Conservation (phyloP, 2,329 filamentous ascomycete species). For the Calonectria fujianensis region DNA sequence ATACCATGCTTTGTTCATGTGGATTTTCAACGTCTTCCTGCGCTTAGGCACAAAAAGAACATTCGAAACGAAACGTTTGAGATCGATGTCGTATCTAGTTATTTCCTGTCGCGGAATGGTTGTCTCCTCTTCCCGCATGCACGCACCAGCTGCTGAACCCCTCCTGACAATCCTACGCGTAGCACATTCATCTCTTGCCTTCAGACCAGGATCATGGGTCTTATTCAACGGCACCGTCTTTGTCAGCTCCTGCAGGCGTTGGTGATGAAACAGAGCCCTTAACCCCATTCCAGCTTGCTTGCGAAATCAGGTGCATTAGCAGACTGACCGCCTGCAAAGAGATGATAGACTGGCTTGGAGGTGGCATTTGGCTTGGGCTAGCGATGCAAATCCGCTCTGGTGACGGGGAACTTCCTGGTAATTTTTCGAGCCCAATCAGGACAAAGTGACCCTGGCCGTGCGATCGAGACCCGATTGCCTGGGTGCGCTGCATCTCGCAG, state of each 20-base stretch:
- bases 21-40: constrained; percentile 15
- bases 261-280: constrained; percentile 1
- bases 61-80: constrained; percentile 26
- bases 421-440: constrained; percentile 31
- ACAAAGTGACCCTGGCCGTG: constrained; percentile 25
- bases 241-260: constrained; percentile 22
- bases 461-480: constrained; percentile 44
- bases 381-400: constrained; percentile 10
- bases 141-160: constrained; percentile 32
- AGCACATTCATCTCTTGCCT: background rate
- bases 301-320: constrained; percentile 21
- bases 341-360: constrained; percentile 5
- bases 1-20: constrained; percentile 4
- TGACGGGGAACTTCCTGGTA: constrained; percentile 28
- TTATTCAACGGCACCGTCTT: constrained; percentile 1
- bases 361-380: background rate
- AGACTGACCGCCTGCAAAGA: constrained; percentile 19
- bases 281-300: constrained; percentile 25
- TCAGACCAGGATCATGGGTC: constrained; percentile 28
- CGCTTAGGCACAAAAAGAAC: background rate
- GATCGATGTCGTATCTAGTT: constrained; percentile 10
- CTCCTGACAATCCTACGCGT: constrained; percentile 8
- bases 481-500: constrained; percentile 39
- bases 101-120: constrained; percentile 20
- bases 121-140: constrained; percentile 31